Evolutionary conservation across 2,329 filamentous ascomycete species (phyloP), one percentile per base, ranked within the genome.

Genomic region (Pyrenophora seminiperda): DNA sequence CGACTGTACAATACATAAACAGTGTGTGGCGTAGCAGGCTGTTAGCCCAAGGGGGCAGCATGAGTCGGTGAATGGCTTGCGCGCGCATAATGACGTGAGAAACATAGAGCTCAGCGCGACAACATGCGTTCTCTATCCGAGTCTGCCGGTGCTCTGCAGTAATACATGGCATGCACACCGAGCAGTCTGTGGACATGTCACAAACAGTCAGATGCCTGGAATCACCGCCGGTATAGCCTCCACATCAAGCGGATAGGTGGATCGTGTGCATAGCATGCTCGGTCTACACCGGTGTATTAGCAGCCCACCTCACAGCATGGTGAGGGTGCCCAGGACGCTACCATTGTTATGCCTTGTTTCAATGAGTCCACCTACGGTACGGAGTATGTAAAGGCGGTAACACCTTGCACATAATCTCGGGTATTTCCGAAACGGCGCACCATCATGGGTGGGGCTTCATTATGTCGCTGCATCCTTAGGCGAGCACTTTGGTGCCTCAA

Each of bases 361-460:
- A 48, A 39, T 34, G 39, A 29, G 24, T 42, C 38, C 11, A 34
- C 38, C 22, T 30, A 34, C 24, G 32, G 11, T 17, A 6, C 17
- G 30, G 44, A 39, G 32, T 40, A 47, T 22, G 43, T 32, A 22
- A 41, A 51, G 37, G 38, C 50, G 44, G 41, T 39, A 52, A 56
- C 55, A 51, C 50, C 38, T 52, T 54, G 54, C 48, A 29, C 29
- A 50, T 46, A 68, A 68, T 64, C 44, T 65, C 57, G 58, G 54
- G 34, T 57, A 57, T 58, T 61, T 53, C 56, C 49, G 50, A 52
- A 47, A 59, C 55, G 57, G 45, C 53, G 59, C 46, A 46, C 50
- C 58, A 58, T 58, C 54, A 48, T 43, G 47, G 47, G 49, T 56
- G 33, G 50, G 44, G 45, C 48, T 50, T 63, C 58, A 68, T 66